Evolutionary conservation across 345 rosid genomes (phyloP).

Genomic region (Salix caprea): DNA sequence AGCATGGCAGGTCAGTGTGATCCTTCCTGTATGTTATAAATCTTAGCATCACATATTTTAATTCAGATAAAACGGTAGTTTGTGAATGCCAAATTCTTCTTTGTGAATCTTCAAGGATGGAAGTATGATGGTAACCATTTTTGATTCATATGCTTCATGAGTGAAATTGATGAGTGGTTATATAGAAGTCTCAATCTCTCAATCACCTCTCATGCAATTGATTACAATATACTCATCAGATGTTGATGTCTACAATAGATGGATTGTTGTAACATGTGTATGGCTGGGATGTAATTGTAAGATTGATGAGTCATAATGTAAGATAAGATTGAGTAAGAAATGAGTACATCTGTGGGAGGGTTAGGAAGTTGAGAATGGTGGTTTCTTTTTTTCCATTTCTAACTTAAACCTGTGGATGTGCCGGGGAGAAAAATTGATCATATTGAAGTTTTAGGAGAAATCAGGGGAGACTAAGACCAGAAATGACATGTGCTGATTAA

Average conservation of each 20-base stretch:
- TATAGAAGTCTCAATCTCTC: neutral
- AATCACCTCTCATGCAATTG: neutral
- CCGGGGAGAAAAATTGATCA: neutral
- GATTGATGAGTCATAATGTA: neutral
- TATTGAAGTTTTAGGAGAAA: neutral
- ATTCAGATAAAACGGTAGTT: constrained; percentile 3
- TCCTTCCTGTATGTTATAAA: neutral
- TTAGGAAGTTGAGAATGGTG: neutral
- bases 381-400: neutral
- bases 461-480: neutral
- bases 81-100: constrained; percentile 7
- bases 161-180: neutral
- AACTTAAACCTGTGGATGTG: neutral
- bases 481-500: neutral
- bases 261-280: neutral
- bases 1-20: constrained; percentile 48
- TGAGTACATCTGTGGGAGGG: neutral
- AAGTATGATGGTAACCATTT: neutral
- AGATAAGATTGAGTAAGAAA: neutral
- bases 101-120: neutral
- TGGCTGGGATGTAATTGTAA: neutral
- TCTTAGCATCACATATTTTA: neutral
- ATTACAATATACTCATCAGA: neutral
- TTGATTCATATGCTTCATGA: neutral
- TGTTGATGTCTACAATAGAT: neutral